Evolutionary conservation across 345 rosid genomes (phyloP), one percentile per base, ranked within the genome.

Genomic region (Salix exigua): DNA sequence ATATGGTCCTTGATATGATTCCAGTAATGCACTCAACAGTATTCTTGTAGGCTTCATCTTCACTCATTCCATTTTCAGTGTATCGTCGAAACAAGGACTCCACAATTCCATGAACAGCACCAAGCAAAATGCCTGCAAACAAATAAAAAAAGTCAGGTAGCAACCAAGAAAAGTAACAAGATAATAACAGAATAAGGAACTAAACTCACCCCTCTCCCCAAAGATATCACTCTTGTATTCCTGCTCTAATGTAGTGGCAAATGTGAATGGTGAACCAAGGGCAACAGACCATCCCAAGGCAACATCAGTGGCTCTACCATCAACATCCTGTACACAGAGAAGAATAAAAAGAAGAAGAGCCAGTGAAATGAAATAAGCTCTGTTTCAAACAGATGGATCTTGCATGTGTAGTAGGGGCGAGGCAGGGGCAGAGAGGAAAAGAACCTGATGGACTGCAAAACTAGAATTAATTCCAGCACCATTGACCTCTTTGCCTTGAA

Each of bases 391-490:
- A 65, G 53, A 55, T 13, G 44, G 60, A 33, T 58, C 28, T n/a
- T 25, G 13, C 5, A 16, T 14, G 16, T 46, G 5, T 14, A 3
- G 50, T 9, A 1, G 23, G 62, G 3, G 12, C 10, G 5, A 5
- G 5, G 44, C 13, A 2, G 13, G 17, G 51, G 16, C 21, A 12
- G 30, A n/a, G 73, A 70, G 42, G 60, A 33, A 75, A 40, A 26
- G 46, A 31, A 91, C 97, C 97, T 91, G 97, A 79, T 94, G 98
- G 23, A 92, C 97, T 14, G 88, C 98, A 78, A 94, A 94, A 85
- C 97, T 92, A 69, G 98, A 85, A 75, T 94, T 94, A 80, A 94
- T 94, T 83, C 98, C 98, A 66, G 97, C 98, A 81, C 98, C 98
- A 79, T 94, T 94, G 51, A 94, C 78, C 86, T 92, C 96, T 89